Evolutionary conservation across 805 yeast genomes (phyloP).

Genomic region (Brettanomyces nanus): DNA sequence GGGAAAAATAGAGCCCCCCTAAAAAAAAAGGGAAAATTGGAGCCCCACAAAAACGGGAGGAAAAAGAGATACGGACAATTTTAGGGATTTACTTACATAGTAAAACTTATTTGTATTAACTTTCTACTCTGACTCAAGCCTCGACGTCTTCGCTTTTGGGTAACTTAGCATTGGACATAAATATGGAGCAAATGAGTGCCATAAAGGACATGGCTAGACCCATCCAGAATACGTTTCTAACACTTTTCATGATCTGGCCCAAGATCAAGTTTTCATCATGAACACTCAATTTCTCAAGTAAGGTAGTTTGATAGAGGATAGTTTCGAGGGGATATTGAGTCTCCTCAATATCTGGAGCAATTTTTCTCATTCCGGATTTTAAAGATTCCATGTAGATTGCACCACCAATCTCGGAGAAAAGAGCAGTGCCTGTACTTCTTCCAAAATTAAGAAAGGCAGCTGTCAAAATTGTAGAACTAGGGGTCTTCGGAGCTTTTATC

Average conservation of each 20-base stretch:
- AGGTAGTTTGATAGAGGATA: slow-evolving; percentile 2
- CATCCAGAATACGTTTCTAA: slow-evolving; percentile 34
- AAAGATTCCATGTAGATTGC: slow-evolving; percentile 29
- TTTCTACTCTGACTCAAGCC: no score
- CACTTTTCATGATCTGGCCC: slow-evolving; percentile 26
- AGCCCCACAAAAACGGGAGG: no score
- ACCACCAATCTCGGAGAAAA: slow-evolving; percentile 36
- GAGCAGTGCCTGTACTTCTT: slow-evolving; percentile 38
- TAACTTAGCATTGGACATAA: slow-evolving; percentile 33
- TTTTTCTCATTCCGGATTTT: slow-evolving; percentile 12
- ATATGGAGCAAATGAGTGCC: slow-evolving; percentile 25
- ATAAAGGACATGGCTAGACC: slow-evolving; percentile 31
- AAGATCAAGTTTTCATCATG: slow-evolving; percentile 12
- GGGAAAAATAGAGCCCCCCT: no score
- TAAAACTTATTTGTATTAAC: no score
- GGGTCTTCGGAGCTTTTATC: slow-evolving; percentile 40
- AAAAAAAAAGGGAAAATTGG: no score
- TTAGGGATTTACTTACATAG: no score
- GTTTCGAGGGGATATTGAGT: not conserved
- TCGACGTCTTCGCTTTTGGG: slow-evolving; percentile 24
- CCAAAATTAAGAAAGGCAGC: slow-evolving; percentile 37
- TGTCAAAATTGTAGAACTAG: slow-evolving; percentile 41
- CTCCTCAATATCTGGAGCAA: slow-evolving; percentile 1
- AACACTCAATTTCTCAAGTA: slow-evolving; percentile 6
- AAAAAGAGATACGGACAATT: no score